Percentiles rank a stretch among this genome's conserved stretches.
These are phyloP conservation scores for Xylariaceae sp. DNA, from an alignment of 2,329 filamentous ascomycete genomes.

Conservation along the genomic window DNA sequence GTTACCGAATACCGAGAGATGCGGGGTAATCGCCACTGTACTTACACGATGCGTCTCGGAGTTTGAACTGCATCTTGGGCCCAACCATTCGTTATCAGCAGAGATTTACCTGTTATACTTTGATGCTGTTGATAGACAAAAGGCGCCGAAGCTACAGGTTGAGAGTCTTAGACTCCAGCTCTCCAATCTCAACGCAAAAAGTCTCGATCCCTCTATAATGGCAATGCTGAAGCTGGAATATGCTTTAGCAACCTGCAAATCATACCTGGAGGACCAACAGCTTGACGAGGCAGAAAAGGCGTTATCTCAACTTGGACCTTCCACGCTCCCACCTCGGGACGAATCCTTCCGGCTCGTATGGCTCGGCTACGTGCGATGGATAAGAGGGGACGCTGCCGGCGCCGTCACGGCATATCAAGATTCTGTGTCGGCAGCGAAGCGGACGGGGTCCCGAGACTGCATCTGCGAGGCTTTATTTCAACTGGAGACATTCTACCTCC, in stretches of 20 bases:
- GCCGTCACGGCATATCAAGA: conserved; percentile 24
- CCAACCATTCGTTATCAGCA: conserved; percentile 21
- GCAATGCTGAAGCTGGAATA: conserved; percentile 25
- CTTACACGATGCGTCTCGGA: conserved; percentile 22
- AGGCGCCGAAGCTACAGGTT: conserved; percentile 19
- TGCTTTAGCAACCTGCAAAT: conserved; percentile 25
- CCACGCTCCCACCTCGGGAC: conserved; percentile 21
- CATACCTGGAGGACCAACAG: conserved; percentile 17
- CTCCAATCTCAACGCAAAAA: conserved; percentile 16
- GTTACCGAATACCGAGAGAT: conserved; percentile 20
- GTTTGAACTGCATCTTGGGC: conserved; percentile 21
- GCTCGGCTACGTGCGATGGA: conserved; percentile 26
- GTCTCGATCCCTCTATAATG: conserved; percentile 14
- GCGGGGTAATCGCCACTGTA: conserved; percentile 17
- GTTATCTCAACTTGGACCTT: conserved; percentile 17
- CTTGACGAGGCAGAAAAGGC: conserved; percentile 23
- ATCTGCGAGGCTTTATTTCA: conserved; percentile 26
- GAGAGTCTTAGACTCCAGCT: conserved; percentile 18
- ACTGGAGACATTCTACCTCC: conserved; percentile 27
- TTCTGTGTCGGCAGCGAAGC: conserved; percentile 21
- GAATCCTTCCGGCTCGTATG: conserved; percentile 25
- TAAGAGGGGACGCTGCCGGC: conserved; percentile 17
- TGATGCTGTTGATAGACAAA: conserved; percentile 23
- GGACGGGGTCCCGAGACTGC: conserved; percentile 25
- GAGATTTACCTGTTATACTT: conserved; percentile 27